Conservation (phyloP, 2,329 filamentous ascomycete genomes). For the Aspergillus sp. region DNA sequence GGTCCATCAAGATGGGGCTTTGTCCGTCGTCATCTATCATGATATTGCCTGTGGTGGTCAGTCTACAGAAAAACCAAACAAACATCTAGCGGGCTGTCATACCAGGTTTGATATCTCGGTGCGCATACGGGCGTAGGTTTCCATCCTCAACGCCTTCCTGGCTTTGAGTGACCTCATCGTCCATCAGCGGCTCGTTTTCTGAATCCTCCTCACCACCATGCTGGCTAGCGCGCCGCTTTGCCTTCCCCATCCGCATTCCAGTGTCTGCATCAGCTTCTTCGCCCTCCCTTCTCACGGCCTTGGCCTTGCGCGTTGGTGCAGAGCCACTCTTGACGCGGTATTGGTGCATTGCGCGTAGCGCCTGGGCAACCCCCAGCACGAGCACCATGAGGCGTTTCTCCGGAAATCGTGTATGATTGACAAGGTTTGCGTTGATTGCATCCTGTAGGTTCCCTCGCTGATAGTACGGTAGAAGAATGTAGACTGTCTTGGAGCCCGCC, state of each 20-base stretch:
- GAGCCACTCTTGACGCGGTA: slow-evolving; percentile 67
- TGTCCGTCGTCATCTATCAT: slow-evolving; percentile 94
- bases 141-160: slow-evolving; percentile 69
- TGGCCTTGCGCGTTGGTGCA: slow-evolving; percentile 55
- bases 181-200: slow-evolving; percentile 82
- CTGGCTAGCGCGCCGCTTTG: slow-evolving; percentile 44
- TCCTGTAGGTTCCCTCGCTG: slow-evolving; percentile 93
- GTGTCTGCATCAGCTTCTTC: slow-evolving; percentile 53
- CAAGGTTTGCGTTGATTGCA: slow-evolving; percentile 96
- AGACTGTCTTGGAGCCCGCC: slow-evolving; percentile 83
- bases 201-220: slow-evolving; percentile 62
- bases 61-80: neutral
- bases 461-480: slow-evolving; percentile 95
- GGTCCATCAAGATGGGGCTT: slow-evolving; percentile 92
- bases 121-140: slow-evolving; percentile 77
- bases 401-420: slow-evolving; percentile 89
- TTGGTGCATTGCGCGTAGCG: slow-evolving; percentile 86
- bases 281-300: slow-evolving; percentile 55
- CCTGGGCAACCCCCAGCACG: slow-evolving; percentile 88
- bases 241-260: slow-evolving; percentile 36
- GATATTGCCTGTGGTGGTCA: slow-evolving; percentile 67
- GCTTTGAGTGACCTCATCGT: slow-evolving; percentile 67
- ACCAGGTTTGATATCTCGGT: slow-evolving; percentile 97
- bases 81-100: slow-evolving; percentile 29
- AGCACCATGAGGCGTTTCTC: slow-evolving; percentile 84